Base-by-base conservation (phyloP, 805 yeast genomes). In the Candida montana region DNA sequence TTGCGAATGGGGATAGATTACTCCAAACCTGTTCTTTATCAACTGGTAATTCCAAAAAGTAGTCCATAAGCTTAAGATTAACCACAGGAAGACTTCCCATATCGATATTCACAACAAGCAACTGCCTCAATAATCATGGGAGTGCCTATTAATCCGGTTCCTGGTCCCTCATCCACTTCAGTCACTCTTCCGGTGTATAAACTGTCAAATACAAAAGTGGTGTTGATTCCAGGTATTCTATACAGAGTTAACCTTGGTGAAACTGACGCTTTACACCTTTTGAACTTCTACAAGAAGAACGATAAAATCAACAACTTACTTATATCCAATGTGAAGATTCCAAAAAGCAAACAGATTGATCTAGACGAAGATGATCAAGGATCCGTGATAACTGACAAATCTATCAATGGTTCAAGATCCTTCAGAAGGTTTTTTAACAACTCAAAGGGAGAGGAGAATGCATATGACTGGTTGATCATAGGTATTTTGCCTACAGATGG, bases 221-320 rank as follows among this genome's bases (percentile, higher is more conserved):
- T 81, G 12, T 67, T 79, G 24, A 52, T 80, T 8, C 86, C 88
- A 1, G 85, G 85, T 0, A 72, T 80, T 31, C 65, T 78, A 19
- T 81, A 80, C 58, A 72, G 75, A 42, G 75, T 80, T n/a, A 64
- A 75, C 2, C 72, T 78, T 40, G 58, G 70, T 15, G 63, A 70
- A 40, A 59, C 64, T 40, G 67, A 69, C 39, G 81, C 78, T 1
- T 66, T 72, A 10, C 63, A 69, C 3, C 56, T 79, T 16, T 58
- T 78, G 33, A 61, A 68, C 18, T 63, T 72, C 21, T 75, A 63
- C 52, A 56, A 58, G 37, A 41, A 45, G 7, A 49, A 52, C 36
- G 30, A 38, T 12, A 45, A 33, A 16, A 51, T 52, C 41, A 48
- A 50, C 45, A 50, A 51, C 38, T 42, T 56, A 26, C 41, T 54